Base-by-base conservation (phyloP, 345 rosid species). In the Salix suchowensis region DNA sequence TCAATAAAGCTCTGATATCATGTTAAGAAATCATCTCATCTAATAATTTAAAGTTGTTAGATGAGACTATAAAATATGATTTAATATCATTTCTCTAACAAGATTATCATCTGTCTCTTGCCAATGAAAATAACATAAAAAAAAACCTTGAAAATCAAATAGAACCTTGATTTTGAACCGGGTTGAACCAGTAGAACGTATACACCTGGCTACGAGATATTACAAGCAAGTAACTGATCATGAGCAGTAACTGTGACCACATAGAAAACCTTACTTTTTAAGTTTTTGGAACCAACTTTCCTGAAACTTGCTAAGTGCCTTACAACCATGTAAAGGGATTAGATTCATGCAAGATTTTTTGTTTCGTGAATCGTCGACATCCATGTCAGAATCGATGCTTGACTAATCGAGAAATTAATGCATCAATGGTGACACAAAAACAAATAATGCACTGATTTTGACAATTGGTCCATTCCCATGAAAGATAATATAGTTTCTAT, bases 351-450 rank as follows among this genome's bases (percentile, higher is more conserved):
- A 65, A 65, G 68, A 65, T 65, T 65, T 52, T 68, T 61, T 77
- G 60, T 15, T 46, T 28, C 18, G 37, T 21, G 26, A 71, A 36
- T 18, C 30, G 28, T 55, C 2, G 32, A 40, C 58, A 46, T 28
- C 69, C 42, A 13, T 46, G 76, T 66, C 83, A 71, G 50, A 71
- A 65, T 75, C 54, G 46, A 54, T 54, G 46, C 48, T 65, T 24
- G 36, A 24, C 65, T 36, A 18, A 30, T 28, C 13, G 4, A 50
- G 16, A 64, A 19, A 5, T 39, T 32, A 14, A 23, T n/a, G 52
- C 18, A 19, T 61, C 18, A n/a, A 74, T 44, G 70, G 11, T 8
- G 26, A 2, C 28, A 28, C 34, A 65, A 4, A 13, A 2, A 6
- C 11, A 32, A 23, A 5, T 3, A 12, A 19, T 62, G 68, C 14